Evolutionary conservation across 2,329 filamentous ascomycete species (phyloP).

Genomic region (Iodosphaeria phyllophila): DNA sequence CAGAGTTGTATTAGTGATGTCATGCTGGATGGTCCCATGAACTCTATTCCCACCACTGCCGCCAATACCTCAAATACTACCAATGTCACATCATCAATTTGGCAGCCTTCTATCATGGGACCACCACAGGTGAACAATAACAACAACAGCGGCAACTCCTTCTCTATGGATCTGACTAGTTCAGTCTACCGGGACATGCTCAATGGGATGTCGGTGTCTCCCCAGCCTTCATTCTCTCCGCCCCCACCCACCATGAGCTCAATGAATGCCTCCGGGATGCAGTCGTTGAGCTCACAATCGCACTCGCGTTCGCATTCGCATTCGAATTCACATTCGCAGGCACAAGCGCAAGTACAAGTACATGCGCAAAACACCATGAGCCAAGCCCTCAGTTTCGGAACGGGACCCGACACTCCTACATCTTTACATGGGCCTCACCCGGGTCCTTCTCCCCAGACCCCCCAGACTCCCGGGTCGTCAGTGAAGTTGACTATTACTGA

Average conservation of each 20-base stretch:
- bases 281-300: conserved; percentile 41
- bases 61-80: conserved; percentile 43
- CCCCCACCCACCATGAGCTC: conserved; percentile 57
- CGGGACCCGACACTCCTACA: conserved; percentile 42
- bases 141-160: conserved; percentile 50
- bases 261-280: conserved; percentile 53
- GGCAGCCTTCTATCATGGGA: conserved; percentile 50
- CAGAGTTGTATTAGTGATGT: conserved; percentile 82
- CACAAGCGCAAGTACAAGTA: no score
- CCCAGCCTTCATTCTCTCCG: conserved; percentile 61
- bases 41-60: no score
- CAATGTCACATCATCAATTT: conserved; percentile 38
- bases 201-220: conserved; percentile 54
- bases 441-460: conserved; percentile 3
- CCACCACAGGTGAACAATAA: no score
- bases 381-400: conserved; percentile 43
- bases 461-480: no score
- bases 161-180: conserved; percentile 56
- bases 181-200: conserved; percentile 63
- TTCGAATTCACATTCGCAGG: no score
- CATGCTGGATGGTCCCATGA: conserved; percentile 77
- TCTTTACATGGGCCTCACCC: conserved; percentile 2
- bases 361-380: no score
- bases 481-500: conserved; percentile 48
- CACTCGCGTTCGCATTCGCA: no score